Conservation (phyloP, 2,329 filamentous ascomycete genomes). For the Alternaria triticimaculans region DNA sequence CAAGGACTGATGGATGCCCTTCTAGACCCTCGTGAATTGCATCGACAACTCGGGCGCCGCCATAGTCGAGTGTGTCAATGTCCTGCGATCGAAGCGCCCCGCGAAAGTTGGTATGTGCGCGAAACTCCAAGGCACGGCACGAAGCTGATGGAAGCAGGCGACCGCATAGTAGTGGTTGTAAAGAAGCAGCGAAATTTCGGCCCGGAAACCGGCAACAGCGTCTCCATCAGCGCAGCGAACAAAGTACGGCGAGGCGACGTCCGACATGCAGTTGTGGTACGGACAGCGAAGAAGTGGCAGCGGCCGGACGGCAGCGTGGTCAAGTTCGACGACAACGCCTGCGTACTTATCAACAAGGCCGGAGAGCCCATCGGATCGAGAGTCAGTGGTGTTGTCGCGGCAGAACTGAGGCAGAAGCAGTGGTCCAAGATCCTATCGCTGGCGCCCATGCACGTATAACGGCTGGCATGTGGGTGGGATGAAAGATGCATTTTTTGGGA, state of each 20-base stretch:
- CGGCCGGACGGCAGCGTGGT: conserved; percentile 88
- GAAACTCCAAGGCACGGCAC: background rate
- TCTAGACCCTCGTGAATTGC: conserved; percentile 92
- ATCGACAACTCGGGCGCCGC: conserved; percentile 99
- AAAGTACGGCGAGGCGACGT: conserved; percentile 98
- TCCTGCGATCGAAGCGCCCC: conserved; percentile 86
- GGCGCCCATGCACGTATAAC: conserved; percentile 78
- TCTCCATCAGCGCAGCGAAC: conserved; percentile 76
- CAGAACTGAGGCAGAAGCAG: conserved; percentile 87
- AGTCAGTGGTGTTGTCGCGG: conserved; percentile 76
- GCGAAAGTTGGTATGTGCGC: conserved; percentile 79
- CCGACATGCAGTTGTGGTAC: conserved; percentile 92
- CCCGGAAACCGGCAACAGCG: conserved; percentile 72
- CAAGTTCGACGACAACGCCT: conserved; percentile 97
- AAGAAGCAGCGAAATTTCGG: conserved; percentile 89
- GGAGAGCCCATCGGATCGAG: conserved; percentile 94
- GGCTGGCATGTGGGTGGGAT: background rate
- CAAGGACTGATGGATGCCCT: conserved; percentile 61
- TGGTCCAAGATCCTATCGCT: conserved; percentile 99
- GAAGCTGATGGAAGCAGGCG: conserved; percentile 64
- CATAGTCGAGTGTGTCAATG: conserved; percentile 93
- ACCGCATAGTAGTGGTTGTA: conserved; percentile 95
- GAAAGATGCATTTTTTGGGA: conserved; percentile 12
- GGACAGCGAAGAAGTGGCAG: conserved; percentile 86
- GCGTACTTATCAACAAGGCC: conserved; percentile 94